A percentile compares a stretch with the other conserved stretches of the same genome.
phyloP scores from a whole-genome alignment of 2,329 filamentous ascomycete species.

The Rosellinia necatrix region DNA sequence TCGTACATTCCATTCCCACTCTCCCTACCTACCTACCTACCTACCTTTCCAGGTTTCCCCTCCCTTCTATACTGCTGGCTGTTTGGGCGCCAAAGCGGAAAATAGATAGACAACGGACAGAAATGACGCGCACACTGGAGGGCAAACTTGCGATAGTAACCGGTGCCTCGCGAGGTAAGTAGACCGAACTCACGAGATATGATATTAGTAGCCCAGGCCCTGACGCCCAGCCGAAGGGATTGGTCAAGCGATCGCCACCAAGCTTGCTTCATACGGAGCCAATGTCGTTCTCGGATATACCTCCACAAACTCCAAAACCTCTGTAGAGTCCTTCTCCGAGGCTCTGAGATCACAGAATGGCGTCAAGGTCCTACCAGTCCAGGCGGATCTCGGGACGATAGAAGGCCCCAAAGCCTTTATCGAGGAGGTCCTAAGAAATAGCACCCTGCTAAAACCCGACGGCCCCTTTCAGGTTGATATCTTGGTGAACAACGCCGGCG shows the following conservation, averaged over 20 bases:
- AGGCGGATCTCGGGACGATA: slow-evolving; percentile 71
- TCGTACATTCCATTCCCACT: too few relatives aligned
- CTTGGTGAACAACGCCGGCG: slow-evolving; percentile 84
- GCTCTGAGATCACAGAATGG: slow-evolving; percentile 61
- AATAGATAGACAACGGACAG: not conserved
- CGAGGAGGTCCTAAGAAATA: slow-evolving; percentile 58
- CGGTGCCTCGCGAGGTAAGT: slow-evolving; percentile 74
- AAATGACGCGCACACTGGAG: slow-evolving; percentile 53
- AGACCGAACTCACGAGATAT: not conserved
- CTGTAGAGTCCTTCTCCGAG: slow-evolving; percentile 65
- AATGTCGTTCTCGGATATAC: slow-evolving; percentile 75
- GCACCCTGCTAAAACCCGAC: slow-evolving; percentile 48
- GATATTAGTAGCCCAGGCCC: not conserved
- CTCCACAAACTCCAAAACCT: slow-evolving; percentile 43
- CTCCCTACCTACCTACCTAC: not conserved
- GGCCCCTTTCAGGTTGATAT: slow-evolving; percentile 74
- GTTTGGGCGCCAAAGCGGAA: too few relatives aligned
- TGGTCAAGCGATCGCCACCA: slow-evolving; percentile 65
- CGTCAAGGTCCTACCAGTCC: slow-evolving; percentile 65
- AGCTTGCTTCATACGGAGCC: slow-evolving; percentile 73
- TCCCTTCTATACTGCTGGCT: not conserved
- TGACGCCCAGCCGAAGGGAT: slow-evolving; percentile 61
- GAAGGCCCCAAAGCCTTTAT: slow-evolving; percentile 65
- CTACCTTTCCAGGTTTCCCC: not conserved
- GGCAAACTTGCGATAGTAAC: slow-evolving; percentile 81